Base-by-base conservation (phyloP, 805 yeast species). In the Saccharomycopsis fodiens region DNA sequence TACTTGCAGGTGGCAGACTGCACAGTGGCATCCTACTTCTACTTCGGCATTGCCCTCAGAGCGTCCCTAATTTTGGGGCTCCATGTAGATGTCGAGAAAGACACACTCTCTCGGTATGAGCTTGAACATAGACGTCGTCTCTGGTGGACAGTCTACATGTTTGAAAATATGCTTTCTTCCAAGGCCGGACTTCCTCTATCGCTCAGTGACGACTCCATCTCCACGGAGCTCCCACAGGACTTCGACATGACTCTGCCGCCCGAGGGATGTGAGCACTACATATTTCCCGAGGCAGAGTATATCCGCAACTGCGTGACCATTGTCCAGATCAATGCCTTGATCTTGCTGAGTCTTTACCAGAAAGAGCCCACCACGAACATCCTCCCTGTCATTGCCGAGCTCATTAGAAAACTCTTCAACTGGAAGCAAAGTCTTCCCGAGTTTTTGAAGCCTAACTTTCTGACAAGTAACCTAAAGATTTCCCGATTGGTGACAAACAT, bases 81-180 rank as follows among this genome's bases (percentile, higher is more conserved):
- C 78, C 94, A 84, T 59, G 93, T 84, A 2, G 93, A 84, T 63
- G 80, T 86, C 5, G 89, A 82, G 49, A 76, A 78, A 54, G 86
- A 79, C 51, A 76, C 70, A 30, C 67, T 84, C 16, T 69, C 79
- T 29, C 70, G 78, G 52, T 74, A 75, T 54, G 91, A 82, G 67
- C 79, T 83, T 53, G 95, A 89, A 53, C 88, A 85, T 60, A 71
- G 95, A 42, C 73, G 95, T 57, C 74, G 89, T 47, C 63, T 86
- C 30, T 88, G 91, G 68, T 88, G 96, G 96, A 81, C 88, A 35
- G 78, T 82, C 27, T 87, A 85, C 62, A 77, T 81, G 61, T 75
- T 85, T 54, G 97, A 88, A 63, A 65, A 91, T 60, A 83, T 84
- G 91, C 62, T 84, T 35, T 81, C 87, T 4, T 81, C 89, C 10